Evolutionary conservation across 805 yeast species (phyloP), one percentile per base, ranked within the genome.

Genomic region (Saccharomycopsis malanga): DNA sequence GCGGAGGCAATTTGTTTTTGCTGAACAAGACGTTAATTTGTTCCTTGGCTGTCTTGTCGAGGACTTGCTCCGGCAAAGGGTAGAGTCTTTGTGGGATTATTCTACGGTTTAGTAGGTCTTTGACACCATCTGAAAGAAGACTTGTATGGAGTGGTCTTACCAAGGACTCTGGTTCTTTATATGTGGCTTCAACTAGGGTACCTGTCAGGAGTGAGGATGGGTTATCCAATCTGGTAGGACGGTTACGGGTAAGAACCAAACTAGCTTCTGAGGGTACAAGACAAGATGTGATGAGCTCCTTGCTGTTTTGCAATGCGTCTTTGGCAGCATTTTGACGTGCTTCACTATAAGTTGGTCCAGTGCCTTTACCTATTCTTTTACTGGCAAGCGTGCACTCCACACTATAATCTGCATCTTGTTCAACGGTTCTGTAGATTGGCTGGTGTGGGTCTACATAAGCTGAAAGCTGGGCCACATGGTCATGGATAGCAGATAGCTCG

Each of bases 321-420:
- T 82, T 82, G 0, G 98, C 98, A 0, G 97, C 96, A 45, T 82
- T 69, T 18, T 77, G 62, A 0, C 96, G 93, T 0, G 97, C 98
- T 24, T 78, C 82, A 60, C 83, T 85, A 3, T 71, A 67, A 51
- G 76, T 81, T 18, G 74, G 70, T 2, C 85, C 97, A 4, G 63
- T 67, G 4, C 96, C 98, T 4, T 62, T 64, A 0, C 95, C 96
- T 21, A 91, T 57, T 58, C 34, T 57, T 14, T 6, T n/a, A 5
- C 36, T n/a, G 17, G 6, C 17, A 18, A 32, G 7, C 18, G 6
- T 10, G 36, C 36, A 32, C 36, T 32, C 36, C 6, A 32, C 36
- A 32, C 9, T 32, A n/a, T 9, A 32, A 7, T 32, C 30, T 12
- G 30, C 7, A 12, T 27, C 30, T 27, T n/a, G n/a, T n/a, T n/a